Percentiles rank a stretch among this genome's conserved stretches.
Evolutionary conservation across 1,139 yeast genomes (phyloP).

Genomic region (Zygoascus hellenicus): DNA sequence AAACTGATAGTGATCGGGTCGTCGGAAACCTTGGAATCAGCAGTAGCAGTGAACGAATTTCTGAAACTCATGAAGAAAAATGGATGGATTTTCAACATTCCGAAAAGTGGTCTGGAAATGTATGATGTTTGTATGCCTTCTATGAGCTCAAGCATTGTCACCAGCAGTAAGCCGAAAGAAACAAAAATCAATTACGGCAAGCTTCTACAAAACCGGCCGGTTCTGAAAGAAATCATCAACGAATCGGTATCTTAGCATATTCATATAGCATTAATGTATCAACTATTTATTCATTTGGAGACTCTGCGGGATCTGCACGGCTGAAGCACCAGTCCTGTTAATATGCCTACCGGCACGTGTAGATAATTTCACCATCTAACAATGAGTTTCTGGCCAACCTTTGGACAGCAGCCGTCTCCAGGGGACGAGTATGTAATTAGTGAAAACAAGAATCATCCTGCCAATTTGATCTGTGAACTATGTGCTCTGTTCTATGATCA

Average conservation of each 20-base stretch:
- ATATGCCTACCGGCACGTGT: neutral
- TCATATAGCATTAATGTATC: neutral
- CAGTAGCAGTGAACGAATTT: slow-evolving; percentile 55
- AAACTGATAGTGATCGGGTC: slow-evolving; percentile 84
- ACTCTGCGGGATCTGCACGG: neutral
- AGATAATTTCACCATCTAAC: neutral
- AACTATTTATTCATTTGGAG: neutral
- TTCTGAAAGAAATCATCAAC: slow-evolving; percentile 15
- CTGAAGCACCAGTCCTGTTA: neutral
- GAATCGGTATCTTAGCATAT: slow-evolving; percentile 5
- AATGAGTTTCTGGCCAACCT: neutral
- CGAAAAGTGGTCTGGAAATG: slow-evolving; percentile 38
- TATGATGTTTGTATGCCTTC: slow-evolving; percentile 30
- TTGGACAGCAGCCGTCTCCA: neutral
- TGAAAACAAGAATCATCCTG: slow-evolving; percentile 65
- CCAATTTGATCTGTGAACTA: slow-evolving; percentile 75
- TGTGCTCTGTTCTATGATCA: slow-evolving; percentile 72
- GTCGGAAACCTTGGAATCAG: slow-evolving; percentile 50
- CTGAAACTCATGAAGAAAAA: slow-evolving; percentile 52
- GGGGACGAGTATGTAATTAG: slow-evolving; percentile 9
- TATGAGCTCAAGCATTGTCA: slow-evolving; percentile 1
- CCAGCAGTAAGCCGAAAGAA: neutral
- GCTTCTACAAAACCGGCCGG: slow-evolving; percentile 11
- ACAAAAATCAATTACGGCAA: slow-evolving; percentile 9
- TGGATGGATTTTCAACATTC: slow-evolving; percentile 61